Evolutionary conservation across 345 rosid species (phyloP).

Genomic region (Euphorbia peplus): DNA sequence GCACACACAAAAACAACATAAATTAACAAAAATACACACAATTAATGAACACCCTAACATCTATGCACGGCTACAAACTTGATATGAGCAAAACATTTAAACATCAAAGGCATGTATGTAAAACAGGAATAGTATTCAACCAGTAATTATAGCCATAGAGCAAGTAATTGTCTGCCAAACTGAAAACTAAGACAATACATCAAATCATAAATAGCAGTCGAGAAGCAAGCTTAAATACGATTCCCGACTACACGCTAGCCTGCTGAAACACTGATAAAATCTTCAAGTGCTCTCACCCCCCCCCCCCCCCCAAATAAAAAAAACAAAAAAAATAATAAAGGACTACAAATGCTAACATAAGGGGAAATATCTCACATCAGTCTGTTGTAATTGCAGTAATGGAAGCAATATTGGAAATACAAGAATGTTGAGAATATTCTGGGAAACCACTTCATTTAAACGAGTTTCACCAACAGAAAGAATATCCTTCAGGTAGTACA

Average conservation of each 20-base stretch:
- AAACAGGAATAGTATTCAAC: neutral
- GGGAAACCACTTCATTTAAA: slow-evolving; percentile 42
- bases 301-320: too few relatives aligned
- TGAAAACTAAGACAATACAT: neutral
- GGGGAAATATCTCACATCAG: slow-evolving; percentile 41
- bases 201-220: neutral
- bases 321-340: neutral
- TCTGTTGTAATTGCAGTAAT: slow-evolving; percentile 35
- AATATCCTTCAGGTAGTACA: slow-evolving; percentile 65
- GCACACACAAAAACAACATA: too few relatives aligned
- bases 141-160: neutral
- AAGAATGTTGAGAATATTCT: slow-evolving; percentile 45
- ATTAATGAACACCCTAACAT: too few relatives aligned
- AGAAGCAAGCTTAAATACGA: neutral
- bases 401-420: slow-evolving; percentile 51
- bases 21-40: too few relatives aligned
- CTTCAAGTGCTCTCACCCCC: neutral
- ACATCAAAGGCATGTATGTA: neutral
- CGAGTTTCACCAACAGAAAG: slow-evolving; percentile 43
- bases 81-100: neutral
- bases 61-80: neutral
- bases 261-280: neutral
- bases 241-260: neutral
- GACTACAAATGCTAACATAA: slow-evolving; percentile 9
- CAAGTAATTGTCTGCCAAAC: neutral